Evolutionary conservation across 2,329 filamentous ascomycete genomes (phyloP).

Genomic region (Ilyonectria destructans): DNA sequence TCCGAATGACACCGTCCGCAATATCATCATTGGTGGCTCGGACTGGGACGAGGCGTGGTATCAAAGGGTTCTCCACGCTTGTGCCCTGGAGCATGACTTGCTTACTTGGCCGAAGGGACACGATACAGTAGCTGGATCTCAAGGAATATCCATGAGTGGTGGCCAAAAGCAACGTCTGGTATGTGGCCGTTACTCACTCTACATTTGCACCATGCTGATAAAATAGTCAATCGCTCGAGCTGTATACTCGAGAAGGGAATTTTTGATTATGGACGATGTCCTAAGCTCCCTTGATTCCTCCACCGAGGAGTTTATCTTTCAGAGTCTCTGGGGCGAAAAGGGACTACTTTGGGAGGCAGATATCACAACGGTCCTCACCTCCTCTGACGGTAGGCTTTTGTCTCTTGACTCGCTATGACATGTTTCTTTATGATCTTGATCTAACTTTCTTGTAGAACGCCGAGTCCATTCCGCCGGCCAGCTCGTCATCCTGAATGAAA

Average conservation of each 20-base stretch:
- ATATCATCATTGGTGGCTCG: slow-evolving; percentile 57
- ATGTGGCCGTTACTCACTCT: slow-evolving; percentile 33
- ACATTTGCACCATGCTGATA: neutral
- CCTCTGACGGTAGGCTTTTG: slow-evolving; percentile 13
- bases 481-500: slow-evolving; percentile 19
- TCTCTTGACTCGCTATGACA: neutral
- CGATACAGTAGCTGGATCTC: slow-evolving; percentile 58
- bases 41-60: slow-evolving; percentile 51
- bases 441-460: slow-evolving; percentile 11
- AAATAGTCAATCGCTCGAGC: slow-evolving; percentile 62
- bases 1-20: slow-evolving; percentile 57
- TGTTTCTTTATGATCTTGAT: neutral
- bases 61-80: slow-evolving; percentile 51
- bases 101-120: slow-evolving; percentile 51
- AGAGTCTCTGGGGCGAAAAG: slow-evolving; percentile 56
- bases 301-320: slow-evolving; percentile 61
- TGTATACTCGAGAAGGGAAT: slow-evolving; percentile 58
- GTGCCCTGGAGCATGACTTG: slow-evolving; percentile 56
- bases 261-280: slow-evolving; percentile 64
- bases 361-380: slow-evolving; percentile 56
- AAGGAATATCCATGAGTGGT: slow-evolving; percentile 61
- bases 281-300: slow-evolving; percentile 63
- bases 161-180: slow-evolving; percentile 62
- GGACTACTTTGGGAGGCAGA: slow-evolving; percentile 59
- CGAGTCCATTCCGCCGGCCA: slow-evolving; percentile 20